A percentile compares a stretch with the other conserved stretches of the same genome.
phyloP scores from a whole-genome alignment of 2,329 filamentous ascomycete species.

The Apiospora koreana region DNA sequence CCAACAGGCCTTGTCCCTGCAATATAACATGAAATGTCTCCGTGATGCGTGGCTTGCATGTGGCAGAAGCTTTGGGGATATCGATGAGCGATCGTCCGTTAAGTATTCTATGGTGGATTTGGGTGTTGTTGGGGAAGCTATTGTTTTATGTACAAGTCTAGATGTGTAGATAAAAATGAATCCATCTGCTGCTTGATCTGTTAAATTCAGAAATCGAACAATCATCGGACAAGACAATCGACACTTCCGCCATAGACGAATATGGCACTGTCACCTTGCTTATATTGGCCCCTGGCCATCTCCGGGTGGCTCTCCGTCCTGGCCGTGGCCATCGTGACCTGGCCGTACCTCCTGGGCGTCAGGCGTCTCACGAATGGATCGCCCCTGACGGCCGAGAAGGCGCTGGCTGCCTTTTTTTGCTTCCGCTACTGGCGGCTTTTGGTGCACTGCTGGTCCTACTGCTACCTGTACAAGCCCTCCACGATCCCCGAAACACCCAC shows the following conservation, averaged over 20 bases:
- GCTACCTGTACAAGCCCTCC: conserved; percentile 33
- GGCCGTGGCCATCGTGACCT: not conserved
- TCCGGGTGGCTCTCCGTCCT: not conserved
- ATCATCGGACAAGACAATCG: not conserved
- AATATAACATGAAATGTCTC: not conserved
- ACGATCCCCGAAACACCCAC: conserved; percentile 14
- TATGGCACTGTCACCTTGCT: not conserved
- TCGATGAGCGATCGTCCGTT: not conserved
- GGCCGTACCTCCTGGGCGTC: not conserved
- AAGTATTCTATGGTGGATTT: not conserved
- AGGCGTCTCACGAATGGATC: not conserved
- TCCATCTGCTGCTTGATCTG: not conserved
- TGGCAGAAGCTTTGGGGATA: not conserved
- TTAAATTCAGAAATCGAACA: not conserved
- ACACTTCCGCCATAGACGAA: not conserved
- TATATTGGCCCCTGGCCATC: not conserved
- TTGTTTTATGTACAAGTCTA: not conserved
- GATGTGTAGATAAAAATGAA: not conserved
- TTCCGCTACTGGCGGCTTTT: conserved; percentile 50
- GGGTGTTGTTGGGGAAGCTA: not conserved
- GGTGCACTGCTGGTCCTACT: conserved; percentile 31
- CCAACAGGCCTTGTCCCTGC: not conserved
- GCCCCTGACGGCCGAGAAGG: not conserved
- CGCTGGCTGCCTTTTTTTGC: conserved; percentile 32
- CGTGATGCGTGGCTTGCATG: not conserved